Evolutionary conservation across 176 grass and related monocot species (phyloP).

Genomic region (Eragrostis curvula): DNA sequence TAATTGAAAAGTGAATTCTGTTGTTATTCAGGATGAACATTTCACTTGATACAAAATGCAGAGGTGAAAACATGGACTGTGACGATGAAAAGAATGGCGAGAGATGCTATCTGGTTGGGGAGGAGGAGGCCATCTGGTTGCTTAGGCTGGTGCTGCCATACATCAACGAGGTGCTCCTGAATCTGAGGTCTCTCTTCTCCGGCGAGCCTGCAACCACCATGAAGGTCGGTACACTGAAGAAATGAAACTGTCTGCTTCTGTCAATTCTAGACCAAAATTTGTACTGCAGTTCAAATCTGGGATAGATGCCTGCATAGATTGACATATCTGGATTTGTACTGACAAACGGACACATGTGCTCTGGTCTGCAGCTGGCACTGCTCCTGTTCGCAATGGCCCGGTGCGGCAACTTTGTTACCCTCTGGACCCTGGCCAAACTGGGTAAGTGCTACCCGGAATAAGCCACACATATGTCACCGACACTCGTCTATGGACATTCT

Average conservation of each 20-base stretch:
- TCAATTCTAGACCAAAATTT: neutral
- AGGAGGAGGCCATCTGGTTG: conserved; percentile 97
- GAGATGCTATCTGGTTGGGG: conserved; percentile 68
- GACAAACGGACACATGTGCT: conserved; percentile 49
- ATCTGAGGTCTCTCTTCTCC: conserved; percentile 74
- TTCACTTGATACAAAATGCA: conserved; percentile 24
- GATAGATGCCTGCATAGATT: conserved; percentile 24
- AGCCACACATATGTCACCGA: neutral
- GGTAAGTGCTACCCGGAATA: conserved; percentile 50
- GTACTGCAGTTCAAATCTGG: neutral
- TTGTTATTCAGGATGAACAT: neutral
- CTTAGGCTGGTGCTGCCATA: conserved; percentile 80
- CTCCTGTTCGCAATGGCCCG: conserved; percentile 90
- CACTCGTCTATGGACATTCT: neutral
- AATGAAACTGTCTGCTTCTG: neutral
- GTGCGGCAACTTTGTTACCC: conserved; percentile 79
- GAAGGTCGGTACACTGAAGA: conserved; percentile 62
- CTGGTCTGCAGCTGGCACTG: conserved; percentile 74
- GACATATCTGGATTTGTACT: conserved; percentile 44
- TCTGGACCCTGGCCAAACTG: conserved; percentile 84
- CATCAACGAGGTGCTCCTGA: conserved; percentile 86
- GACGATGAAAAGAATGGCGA: conserved; percentile 45
- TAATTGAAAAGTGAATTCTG: neutral
- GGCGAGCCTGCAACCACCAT: conserved; percentile 90
- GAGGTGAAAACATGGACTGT: conserved; percentile 59